Evolutionary conservation across 2,329 filamentous ascomycete species (phyloP), one percentile per base, ranked within the genome.

Genomic region (Colletotrichum godetiae): DNA sequence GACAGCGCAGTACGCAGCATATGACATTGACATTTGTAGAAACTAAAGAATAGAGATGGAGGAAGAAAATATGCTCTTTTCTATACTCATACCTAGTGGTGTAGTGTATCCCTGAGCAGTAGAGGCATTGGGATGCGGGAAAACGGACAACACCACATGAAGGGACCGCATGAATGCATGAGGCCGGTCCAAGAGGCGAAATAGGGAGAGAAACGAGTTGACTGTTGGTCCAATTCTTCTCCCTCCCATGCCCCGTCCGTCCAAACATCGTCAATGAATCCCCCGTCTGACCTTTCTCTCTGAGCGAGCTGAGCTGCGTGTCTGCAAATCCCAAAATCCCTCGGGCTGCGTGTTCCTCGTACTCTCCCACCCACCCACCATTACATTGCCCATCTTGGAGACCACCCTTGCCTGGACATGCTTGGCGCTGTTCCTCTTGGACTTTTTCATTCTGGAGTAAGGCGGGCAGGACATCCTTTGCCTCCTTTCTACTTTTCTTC

Each of bases 361-460:
- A 4, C 19, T 52, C n/a, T 29, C 60, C 37, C 42, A 49, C 42
- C 42, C 42, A n/a, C 60, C 24, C 37, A 24, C n/a, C 33, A 49
- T n/a, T n/a, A 49, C 42, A 6, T 49, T 49, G 42, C 19, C 42
- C 42, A 49, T 49, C 42, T 10, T 49, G 24, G 35, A 35, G 27
- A 27, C 29, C 64, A 68, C 37, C 68, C 64, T 68, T 62, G 64
- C 19, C 63, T n/a, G 24, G 24, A 35, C 27, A 53, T 46, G 27
- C 58, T 68, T 68, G 69, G 64, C 69, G 42, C 15, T 49, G 6
- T 49, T 49, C 42, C 42, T 49, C 19, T 49, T 49, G 15, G 42
- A 49, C 42, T 49, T n/a, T n/a, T n/a, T 15, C 42, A 5, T 49
- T n/a, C 42, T 49, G 42, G 19, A 49, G n/a, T 10, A 49, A 49